Conservation (phyloP, 2,329 filamentous ascomycete species). For the Fusarium lyarnte region DNA sequence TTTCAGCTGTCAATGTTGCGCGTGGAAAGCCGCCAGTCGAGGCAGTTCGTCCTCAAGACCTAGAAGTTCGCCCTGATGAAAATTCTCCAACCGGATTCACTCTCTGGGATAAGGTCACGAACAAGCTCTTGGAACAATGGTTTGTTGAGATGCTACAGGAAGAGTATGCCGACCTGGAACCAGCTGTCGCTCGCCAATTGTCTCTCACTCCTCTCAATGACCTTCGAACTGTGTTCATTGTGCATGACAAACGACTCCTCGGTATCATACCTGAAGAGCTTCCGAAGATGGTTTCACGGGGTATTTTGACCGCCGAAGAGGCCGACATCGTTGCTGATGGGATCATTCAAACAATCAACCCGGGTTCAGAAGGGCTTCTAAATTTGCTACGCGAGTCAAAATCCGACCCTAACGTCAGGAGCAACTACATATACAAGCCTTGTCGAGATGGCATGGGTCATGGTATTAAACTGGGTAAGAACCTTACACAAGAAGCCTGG, state of each 20-base stretch:
- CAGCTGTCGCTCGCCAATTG: slow-evolving; percentile 8
- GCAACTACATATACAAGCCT: slow-evolving; percentile 15
- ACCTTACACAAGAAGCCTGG: slow-evolving; percentile 15
- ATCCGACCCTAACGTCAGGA: not conserved
- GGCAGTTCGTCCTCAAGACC: slow-evolving; percentile 5
- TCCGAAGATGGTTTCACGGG: slow-evolving; percentile 4
- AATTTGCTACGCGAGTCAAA: not conserved
- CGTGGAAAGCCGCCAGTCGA: not conserved
- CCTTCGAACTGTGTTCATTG: slow-evolving; percentile 23
- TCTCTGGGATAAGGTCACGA: not conserved
- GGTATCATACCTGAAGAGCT: slow-evolving; percentile 27
- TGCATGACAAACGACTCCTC: slow-evolving; percentile 23
- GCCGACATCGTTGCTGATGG: not conserved
- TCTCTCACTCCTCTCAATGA: slow-evolving; percentile 19
- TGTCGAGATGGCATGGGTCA: slow-evolving; percentile 23
- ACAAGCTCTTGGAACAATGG: slow-evolving; percentile 9
- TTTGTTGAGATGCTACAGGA: slow-evolving; percentile 23
- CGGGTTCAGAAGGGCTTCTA: not conserved
- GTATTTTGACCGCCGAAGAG: slow-evolving; percentile 16
- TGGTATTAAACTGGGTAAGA: slow-evolving; percentile 12
- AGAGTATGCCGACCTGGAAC: slow-evolving; percentile 9
- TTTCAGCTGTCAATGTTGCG: not conserved
- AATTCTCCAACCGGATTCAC: not conserved
- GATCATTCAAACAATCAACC: slow-evolving; percentile 9
- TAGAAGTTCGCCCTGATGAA: slow-evolving; percentile 7